Evolutionary conservation across 2,329 filamentous ascomycete species (phyloP), one percentile per base, ranked within the genome.

Genomic region (Paradendryphiella salina): DNA sequence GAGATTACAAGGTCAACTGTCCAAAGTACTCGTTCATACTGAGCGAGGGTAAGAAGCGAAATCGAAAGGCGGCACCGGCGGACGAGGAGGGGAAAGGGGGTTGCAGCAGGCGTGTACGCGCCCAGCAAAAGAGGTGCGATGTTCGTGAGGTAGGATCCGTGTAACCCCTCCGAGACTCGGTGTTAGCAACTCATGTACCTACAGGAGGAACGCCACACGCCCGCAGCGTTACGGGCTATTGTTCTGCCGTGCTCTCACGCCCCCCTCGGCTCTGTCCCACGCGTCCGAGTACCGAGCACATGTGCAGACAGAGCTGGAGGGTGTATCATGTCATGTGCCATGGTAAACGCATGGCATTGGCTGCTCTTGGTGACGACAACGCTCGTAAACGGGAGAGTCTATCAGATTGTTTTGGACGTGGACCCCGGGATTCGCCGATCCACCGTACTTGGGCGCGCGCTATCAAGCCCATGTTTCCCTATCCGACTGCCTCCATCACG

Each of bases 161-260:
- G 49, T 50, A 55, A 38, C 49, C 51, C 48, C 46, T 42, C 60
- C 52, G 56, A 46, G 52, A 21, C 52, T 57, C 53, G 56, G 60
- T 57, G 48, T 43, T 32, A 28, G 15, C 28, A 41, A 26, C 46
- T 36, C 42, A 21, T 26, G 34, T 32, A 18, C 9, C n/a, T n/a
- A n/a, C n/a, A n/a, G n/a, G n/a, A 43, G n/a, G 8, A 43, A 35
- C 38, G 53, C 53, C 42, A 46, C 50, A 50, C 34, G 21, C 39
- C 46, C 40, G 29, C 37, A 35, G 17, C 35, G 38, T 32, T 39
- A 23, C 50, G 46, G 52, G 18, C n/a, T 46, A 55, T 45, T 37
- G 42, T 47, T 46, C 20, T 23, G 54, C 54, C 54, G 54, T 37
- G 40, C 34, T 49, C 6, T 15, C 7, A 13, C 15, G 14, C 18